These are phyloP conservation scores for Puccinia coronata DNA, from an alignment of 1,284 basidiomycete genomes.

Conservation along the genomic window DNA sequence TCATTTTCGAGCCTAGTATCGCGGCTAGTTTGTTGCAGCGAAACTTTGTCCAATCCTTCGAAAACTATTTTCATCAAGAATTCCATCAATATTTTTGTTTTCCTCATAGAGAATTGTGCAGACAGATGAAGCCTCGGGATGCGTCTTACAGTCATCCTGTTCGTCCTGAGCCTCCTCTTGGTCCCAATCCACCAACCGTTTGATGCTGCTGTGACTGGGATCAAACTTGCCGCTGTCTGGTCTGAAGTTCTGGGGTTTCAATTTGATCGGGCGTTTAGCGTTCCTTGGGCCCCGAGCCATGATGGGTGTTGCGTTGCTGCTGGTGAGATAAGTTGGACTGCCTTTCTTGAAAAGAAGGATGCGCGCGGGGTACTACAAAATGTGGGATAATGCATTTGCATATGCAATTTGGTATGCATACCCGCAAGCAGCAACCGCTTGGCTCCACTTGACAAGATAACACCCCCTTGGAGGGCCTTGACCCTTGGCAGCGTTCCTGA, in stretches of 20 bases:
- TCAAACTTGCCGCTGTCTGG: constrained; percentile 16
- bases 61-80: constrained; percentile 23
- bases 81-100: neutral
- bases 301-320: neutral
- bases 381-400: neutral
- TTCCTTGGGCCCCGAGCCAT: constrained; percentile 6
- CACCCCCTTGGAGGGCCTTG: no score
- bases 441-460: no score
- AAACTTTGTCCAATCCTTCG: constrained; percentile 40
- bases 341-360: neutral
- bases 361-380: neutral
- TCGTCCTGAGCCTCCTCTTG: constrained; percentile 44
- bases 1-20: constrained; percentile 29
- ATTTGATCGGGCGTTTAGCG: neutral
- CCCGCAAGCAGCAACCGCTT: no score
- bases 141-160: constrained; percentile 40
- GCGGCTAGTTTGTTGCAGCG: constrained; percentile 16
- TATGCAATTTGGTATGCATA: neutral
- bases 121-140: neutral
- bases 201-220: constrained; percentile 27
- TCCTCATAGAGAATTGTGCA: neutral
- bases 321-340: neutral
- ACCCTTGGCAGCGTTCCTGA: no score
- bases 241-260: constrained; percentile 12
- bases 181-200: constrained; percentile 38